These are phyloP conservation scores for Phytophthora tentaculata DNA, from an alignment of 352 stramenopile genomes.

Conservation along the genomic window DNA sequence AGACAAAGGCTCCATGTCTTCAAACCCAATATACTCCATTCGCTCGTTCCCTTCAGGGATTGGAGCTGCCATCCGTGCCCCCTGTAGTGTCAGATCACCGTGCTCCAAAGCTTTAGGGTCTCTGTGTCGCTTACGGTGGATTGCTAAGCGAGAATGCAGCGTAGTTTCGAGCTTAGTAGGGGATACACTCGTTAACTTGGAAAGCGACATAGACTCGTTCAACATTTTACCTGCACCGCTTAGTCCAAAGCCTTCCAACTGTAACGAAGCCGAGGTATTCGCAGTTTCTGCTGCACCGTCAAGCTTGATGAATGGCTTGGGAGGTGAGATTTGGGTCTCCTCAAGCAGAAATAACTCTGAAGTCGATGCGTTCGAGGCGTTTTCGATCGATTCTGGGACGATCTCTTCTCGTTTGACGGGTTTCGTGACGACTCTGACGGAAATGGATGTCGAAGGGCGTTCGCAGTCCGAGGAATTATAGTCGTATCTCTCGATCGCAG, in stretches of 20 bases:
- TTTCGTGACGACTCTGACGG: conserved; percentile 27
- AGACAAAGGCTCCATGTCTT: conserved; percentile 31
- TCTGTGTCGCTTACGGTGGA: neutral
- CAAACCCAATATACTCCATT: conserved; percentile 6
- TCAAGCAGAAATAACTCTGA: neutral
- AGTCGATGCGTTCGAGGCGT: neutral
- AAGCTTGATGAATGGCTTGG: conserved; percentile 29
- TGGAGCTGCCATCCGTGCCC: conserved; percentile 9
- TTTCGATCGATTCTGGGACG: neutral
- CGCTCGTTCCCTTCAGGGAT: neutral
- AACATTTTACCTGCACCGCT: neutral
- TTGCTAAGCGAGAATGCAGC: neutral
- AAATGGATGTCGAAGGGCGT: conserved; percentile 10
- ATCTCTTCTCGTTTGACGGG: conserved; percentile 9
- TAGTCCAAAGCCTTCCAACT: conserved; percentile 21
- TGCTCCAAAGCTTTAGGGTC: neutral
- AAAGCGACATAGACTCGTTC: neutral
- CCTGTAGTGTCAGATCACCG: conserved; percentile 25
- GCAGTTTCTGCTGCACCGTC: neutral
- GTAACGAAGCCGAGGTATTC: neutral
- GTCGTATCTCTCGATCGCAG: too few relatives aligned
- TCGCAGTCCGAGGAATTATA: neutral
- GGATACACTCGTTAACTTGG: neutral
- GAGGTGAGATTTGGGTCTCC: neutral
- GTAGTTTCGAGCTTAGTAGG: neutral